Evolutionary conservation across 2,329 filamentous ascomycete species (phyloP).

Genomic region (Sclerotinia trifoliorum): DNA sequence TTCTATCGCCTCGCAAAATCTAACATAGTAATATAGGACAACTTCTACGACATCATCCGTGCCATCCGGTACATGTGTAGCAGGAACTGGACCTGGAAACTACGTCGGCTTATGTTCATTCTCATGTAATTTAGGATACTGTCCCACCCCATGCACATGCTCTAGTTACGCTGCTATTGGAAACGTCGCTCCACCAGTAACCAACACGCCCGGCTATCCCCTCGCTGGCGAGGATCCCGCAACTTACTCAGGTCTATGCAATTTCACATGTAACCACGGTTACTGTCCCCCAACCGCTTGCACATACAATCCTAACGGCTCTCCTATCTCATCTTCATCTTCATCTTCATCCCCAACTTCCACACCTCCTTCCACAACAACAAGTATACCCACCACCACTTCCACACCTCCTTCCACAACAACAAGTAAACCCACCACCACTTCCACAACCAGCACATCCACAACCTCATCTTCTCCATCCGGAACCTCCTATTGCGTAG

Average conservation of each 20-base stretch:
- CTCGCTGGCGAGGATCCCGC: conserved; percentile 8
- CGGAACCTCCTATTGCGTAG: conserved; percentile 26
- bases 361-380: not conserved
- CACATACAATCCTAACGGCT: conserved; percentile 3
- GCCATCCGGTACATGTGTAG: conserved; percentile 25
- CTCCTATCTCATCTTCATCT: not conserved
- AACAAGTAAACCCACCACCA: not conserved
- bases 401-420: too few species aligned
- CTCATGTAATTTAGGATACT: conserved; percentile 32
- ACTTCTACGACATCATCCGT: conserved; percentile 9
- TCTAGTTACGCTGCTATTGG: conserved; percentile 4
- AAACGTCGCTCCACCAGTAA: not conserved
- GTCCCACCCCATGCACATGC: conserved; percentile 27
- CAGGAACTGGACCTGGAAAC: conserved; percentile 39
- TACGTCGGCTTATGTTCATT: conserved; percentile 42
- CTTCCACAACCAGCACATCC: conserved; percentile 8
- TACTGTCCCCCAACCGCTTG: conserved; percentile 29
- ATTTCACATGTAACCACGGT: conserved; percentile 35
- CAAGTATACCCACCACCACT: not conserved
- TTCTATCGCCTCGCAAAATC: not conserved
- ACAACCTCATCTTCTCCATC: conserved; percentile 23
- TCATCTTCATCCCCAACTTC: too few species aligned
- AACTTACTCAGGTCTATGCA: conserved; percentile 35
- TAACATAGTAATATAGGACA: not conserved
- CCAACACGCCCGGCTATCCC: conserved; percentile 7